Evolutionary conservation across 176 grass and related monocot genomes (phyloP).

Genomic region (Phragmites australis): DNA sequence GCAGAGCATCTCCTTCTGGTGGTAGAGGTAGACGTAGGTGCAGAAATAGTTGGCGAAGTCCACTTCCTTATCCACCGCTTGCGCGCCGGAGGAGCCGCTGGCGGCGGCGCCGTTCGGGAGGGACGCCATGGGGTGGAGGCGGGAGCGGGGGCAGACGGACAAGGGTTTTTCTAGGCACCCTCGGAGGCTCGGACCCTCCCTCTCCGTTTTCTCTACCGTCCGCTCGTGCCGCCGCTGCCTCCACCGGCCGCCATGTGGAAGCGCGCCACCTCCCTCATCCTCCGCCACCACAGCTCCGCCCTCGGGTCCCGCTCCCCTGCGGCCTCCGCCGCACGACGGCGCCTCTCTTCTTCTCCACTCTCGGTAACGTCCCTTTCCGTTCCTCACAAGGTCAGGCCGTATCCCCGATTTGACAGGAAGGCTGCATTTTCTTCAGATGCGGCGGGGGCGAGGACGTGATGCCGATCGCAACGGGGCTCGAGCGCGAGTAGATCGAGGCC

Average conservation of each 20-base stretch:
- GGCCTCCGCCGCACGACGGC: background rate
- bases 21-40: conserved; percentile 88
- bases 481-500: conserved; percentile 68
- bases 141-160: background rate
- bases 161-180: background rate
- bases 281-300: conserved; percentile 10
- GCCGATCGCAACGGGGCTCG: conserved; percentile 67
- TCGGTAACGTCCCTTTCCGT: conserved; percentile 3
- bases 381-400: background rate
- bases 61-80: conserved; percentile 76
- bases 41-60: conserved; percentile 99
- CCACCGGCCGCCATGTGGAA: conserved; percentile 50
- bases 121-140: conserved; percentile 48
- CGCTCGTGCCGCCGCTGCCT: background rate
- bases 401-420: conserved; percentile 16
- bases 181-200: too few species aligned
- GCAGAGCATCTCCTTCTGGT: conserved; percentile 99
- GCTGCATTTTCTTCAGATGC: conserved; percentile 1
- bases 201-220: background rate
- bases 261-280: conserved; percentile 33
- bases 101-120: conserved; percentile 44
- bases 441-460: conserved; percentile 51
- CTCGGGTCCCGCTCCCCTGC: background rate
- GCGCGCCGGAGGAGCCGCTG: conserved; percentile 21
- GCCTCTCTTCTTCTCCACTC: conserved; percentile 44